These are phyloP conservation scores for Chernovozyma aurita DNA, from an alignment of 1,139 yeast genomes.

Conservation along the genomic window DNA sequence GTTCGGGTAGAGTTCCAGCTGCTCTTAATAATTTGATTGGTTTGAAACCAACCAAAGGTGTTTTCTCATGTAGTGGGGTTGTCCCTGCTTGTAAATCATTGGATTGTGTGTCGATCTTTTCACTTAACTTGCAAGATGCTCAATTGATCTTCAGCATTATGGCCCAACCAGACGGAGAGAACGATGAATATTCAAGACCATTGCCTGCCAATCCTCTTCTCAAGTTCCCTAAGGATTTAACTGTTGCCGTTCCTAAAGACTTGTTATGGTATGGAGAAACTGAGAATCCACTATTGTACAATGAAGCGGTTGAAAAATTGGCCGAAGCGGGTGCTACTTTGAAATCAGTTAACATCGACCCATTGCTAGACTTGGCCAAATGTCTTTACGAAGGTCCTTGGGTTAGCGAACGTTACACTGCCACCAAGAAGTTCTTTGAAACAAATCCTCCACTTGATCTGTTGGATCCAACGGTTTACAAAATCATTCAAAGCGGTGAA, in stretches of 20 bases:
- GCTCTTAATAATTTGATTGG: slow-evolving; percentile 88
- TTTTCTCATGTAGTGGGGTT: slow-evolving; percentile 79
- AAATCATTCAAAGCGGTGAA: slow-evolving; percentile 75
- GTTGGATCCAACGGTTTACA: slow-evolving; percentile 79
- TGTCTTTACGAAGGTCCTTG: slow-evolving; percentile 97
- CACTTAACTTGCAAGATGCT: slow-evolving; percentile 76
- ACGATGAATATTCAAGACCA: slow-evolving; percentile 76
- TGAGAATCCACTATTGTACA: slow-evolving; percentile 68
- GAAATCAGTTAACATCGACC: slow-evolving; percentile 58
- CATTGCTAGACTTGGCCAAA: slow-evolving; percentile 76
- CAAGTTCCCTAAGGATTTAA: slow-evolving; percentile 55
- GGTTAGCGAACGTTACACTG: slow-evolving; percentile 94
- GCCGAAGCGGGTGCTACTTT: slow-evolving; percentile 48
- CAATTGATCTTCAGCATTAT: slow-evolving; percentile 66
- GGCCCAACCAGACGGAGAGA: slow-evolving; percentile 66
- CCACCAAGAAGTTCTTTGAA: slow-evolving; percentile 68
- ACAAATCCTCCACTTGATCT: slow-evolving; percentile 66
- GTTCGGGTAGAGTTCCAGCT: slow-evolving; percentile 98
- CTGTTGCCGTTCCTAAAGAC: slow-evolving; percentile 68
- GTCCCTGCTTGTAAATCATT: slow-evolving; percentile 97
- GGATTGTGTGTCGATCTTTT: slow-evolving; percentile 86
- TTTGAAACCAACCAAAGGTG: slow-evolving; percentile 87
- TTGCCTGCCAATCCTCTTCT: slow-evolving; percentile 64
- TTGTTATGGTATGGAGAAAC: slow-evolving; percentile 77
- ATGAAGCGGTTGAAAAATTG: slow-evolving; percentile 56